Evolutionary conservation across 2,329 filamentous ascomycete species (phyloP), one percentile per base, ranked within the genome.

Genomic region (Aspergillus sp.): DNA sequence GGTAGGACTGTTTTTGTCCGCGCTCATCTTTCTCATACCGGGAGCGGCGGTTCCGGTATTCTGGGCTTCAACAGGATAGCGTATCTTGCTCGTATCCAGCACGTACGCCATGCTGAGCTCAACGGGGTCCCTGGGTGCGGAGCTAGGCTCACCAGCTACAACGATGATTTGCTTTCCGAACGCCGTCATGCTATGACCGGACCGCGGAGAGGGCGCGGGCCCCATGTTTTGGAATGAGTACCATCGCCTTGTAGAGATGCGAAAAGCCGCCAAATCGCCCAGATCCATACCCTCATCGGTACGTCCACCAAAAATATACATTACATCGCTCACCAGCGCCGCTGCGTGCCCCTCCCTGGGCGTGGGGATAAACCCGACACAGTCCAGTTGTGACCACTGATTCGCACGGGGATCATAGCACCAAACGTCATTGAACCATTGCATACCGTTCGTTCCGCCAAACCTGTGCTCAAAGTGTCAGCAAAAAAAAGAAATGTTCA

Each of bases 141-240:
- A 90, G 66, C 90, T 97, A 12, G 93, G 93, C 68, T 98, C 94
- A 54, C 93, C 93, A 33, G 88, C 94, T 27, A 97, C 77, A 37
- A 97, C 88, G 43, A 97, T 85, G 53, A 98, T 85, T 50, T 90
- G 87, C 67, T 95, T 96, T 25, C 88, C 89, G 53, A 91, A 88
- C 2, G 90, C 84, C 2, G 93, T 97, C 93, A 98, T 97, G 67
- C 90, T 96, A 67, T 98, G 93, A 1, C 93, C 93, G 13, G 91
- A 97, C 51, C 93, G 81, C 27, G 93, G 84, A 3, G 90, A 96
- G 0, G 93, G 93, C 1, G 90, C 94, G 3, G 90, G 90, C 0
- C 93, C 93, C 93, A 98, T 98, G 64, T 98, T 98, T 64, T 98
- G 93, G 70, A 98, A 98, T 32, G 93, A 98, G 67, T 97, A 98